Evolutionary conservation across 78 protist species (phyloP).

Genomic region (Cavenderia fasciculata): DNA sequence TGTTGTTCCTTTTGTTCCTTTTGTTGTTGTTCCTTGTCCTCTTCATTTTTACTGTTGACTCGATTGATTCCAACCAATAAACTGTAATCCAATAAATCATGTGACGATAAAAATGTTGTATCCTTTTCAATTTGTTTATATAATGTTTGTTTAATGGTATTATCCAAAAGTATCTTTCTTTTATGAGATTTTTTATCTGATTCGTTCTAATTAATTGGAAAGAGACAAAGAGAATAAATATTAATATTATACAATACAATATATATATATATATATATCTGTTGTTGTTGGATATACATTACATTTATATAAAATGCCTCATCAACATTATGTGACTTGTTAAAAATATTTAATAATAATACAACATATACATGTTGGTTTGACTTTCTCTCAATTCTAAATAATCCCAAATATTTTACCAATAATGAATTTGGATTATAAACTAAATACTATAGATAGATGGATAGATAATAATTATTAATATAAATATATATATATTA

Average conservation of each 20-base stretch:
- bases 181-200: neutral
- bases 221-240: neutral
- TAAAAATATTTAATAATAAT: constrained; percentile 41
- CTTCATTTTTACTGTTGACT: neutral
- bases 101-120: constrained; percentile 40
- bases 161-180: constrained; percentile 23
- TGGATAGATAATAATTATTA: neutral
- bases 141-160: neutral
- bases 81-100: constrained; percentile 48
- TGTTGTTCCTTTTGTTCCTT: neutral
- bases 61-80: constrained; percentile 16
- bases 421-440: constrained; percentile 44
- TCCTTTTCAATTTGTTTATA: constrained; percentile 69
- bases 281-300: neutral
- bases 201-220: neutral
- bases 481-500: no score
- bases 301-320: neutral
- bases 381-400: constrained; percentile 47
- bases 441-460: constrained; percentile 20
- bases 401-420: constrained; percentile 52
- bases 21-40: neutral
- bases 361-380: constrained; percentile 50
- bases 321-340: neutral
- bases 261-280: constrained; percentile 15
- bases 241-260: neutral